phyloP scores from a whole-genome alignment of 768 basidiomycete species.

The Amanita rimosa region DNA sequence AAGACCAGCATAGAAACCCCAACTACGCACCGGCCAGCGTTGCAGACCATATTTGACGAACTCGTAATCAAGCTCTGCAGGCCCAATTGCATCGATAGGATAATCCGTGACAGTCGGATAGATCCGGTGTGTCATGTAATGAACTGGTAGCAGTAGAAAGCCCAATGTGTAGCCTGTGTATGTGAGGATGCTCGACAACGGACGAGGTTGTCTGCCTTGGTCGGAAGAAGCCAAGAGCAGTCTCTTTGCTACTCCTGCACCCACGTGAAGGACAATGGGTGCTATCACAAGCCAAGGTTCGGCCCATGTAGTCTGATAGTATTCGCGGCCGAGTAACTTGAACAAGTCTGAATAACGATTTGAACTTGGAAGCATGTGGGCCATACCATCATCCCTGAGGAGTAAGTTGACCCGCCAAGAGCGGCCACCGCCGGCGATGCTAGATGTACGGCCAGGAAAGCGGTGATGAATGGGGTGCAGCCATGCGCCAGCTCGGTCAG shows the following conservation, averaged over 20 bases:
- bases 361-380: conserved; percentile 13
- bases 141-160: conserved; percentile 52
- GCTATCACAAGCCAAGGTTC: conserved; percentile 59
- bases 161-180: conserved; percentile 53
- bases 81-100: conserved; percentile 51
- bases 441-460: conserved; percentile 73
- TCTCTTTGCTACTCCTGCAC: conserved; percentile 50
- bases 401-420: conserved; percentile 53
- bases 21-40: conserved; percentile 50
- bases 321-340: conserved; percentile 75
- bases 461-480: conserved; percentile 66
- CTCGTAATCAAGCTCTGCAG: conserved; percentile 73
- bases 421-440: conserved; percentile 63
- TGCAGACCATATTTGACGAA: conserved; percentile 67
- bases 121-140: conserved; percentile 58
- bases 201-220: conserved; percentile 19
- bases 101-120: conserved; percentile 31
- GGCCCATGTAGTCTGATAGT: conserved; percentile 65
- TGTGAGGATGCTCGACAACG: conserved; percentile 34
- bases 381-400: conserved; percentile 66
- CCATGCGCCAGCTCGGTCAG: conserved; percentile 54
- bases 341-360: background rate
- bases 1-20: conserved; percentile 52
- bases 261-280: conserved; percentile 56
- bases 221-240: conserved; percentile 24